Evolutionary conservation across 2,329 filamentous ascomycete genomes (phyloP).

Genomic region (Dothiorella sarmentorum): DNA sequence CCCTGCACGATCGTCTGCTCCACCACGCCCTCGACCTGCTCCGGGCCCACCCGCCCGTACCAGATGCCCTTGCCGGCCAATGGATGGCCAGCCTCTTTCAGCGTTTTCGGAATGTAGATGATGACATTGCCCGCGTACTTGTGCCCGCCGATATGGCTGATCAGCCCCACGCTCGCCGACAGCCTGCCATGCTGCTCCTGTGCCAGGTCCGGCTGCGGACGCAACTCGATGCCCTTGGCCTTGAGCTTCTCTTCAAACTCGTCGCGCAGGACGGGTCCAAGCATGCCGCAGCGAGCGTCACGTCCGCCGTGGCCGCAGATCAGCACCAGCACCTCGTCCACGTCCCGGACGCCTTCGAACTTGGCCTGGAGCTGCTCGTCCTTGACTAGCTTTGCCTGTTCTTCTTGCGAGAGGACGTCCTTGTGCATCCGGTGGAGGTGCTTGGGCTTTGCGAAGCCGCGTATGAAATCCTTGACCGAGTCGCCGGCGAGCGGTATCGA

Average conservation of each 20-base stretch:
- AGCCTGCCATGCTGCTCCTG: neutral
- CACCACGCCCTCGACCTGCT: slow-evolving; percentile 72
- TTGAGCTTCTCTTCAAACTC: slow-evolving; percentile 66
- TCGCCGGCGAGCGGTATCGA: slow-evolving; percentile 62
- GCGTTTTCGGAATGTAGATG: slow-evolving; percentile 66
- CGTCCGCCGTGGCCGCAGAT: slow-evolving; percentile 85
- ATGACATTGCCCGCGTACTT: slow-evolving; percentile 85
- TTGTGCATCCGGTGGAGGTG: slow-evolving; percentile 61
- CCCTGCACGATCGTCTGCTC: slow-evolving; percentile 66
- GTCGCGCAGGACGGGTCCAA: slow-evolving; percentile 67
- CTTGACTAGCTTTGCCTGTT: slow-evolving; percentile 46
- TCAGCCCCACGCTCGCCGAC: slow-evolving; percentile 61
- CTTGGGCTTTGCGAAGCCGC: slow-evolving; percentile 63
- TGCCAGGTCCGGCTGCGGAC: slow-evolving; percentile 44
- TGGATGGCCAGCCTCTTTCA: slow-evolving; percentile 43
- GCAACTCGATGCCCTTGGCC: slow-evolving; percentile 40
- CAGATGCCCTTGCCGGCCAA: slow-evolving; percentile 71
- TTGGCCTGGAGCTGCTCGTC: slow-evolving; percentile 46
- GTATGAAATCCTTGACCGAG: slow-evolving; percentile 55
- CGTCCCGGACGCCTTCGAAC: slow-evolving; percentile 57
- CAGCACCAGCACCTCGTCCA: slow-evolving; percentile 69
- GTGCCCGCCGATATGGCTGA: slow-evolving; percentile 80
- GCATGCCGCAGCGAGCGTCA: slow-evolving; percentile 76
- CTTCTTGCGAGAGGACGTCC: slow-evolving; percentile 47
- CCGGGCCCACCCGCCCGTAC: slow-evolving; percentile 76